Conservation (phyloP, 768 basidiomycete genomes). For the Termitomyces bulborhizus region DNA sequence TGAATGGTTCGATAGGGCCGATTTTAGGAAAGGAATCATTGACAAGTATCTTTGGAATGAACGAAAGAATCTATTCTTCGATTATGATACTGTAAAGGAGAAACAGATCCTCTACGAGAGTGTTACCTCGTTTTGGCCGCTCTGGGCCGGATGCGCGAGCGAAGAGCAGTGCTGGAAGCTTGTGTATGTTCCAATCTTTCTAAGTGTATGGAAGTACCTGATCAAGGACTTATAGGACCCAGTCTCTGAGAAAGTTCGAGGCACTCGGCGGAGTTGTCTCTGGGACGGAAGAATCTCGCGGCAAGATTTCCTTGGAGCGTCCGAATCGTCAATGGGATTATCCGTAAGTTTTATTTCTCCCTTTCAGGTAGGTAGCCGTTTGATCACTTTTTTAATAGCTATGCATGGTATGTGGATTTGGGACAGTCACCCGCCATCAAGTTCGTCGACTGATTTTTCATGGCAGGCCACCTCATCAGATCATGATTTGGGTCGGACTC, state of each 20-base stretch:
- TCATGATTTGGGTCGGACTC: constrained; percentile 97
- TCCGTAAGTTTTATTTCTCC: constrained; percentile 51
- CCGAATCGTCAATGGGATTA: constrained; percentile 99
- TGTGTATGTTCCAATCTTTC: constrained; percentile 53
- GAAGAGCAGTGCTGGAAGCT: constrained; percentile 93
- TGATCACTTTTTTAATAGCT: constrained; percentile 31
- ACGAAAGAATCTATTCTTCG: constrained; percentile 89
- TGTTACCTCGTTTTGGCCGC: constrained; percentile 93
- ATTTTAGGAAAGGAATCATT: constrained; percentile 76
- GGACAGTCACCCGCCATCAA: neutral
- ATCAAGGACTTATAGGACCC: constrained; percentile 42
- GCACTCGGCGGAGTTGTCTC: constrained; percentile 93
- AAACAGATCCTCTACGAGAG: constrained; percentile 93
- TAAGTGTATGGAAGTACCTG: constrained; percentile 9
- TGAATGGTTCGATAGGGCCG: constrained; percentile 92
- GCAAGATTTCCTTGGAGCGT: constrained; percentile 90
- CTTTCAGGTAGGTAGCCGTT: constrained; percentile 6
- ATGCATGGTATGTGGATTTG: constrained; percentile 53
- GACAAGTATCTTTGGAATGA: constrained; percentile 98
- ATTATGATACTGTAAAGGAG: constrained; percentile 90
- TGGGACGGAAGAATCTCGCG: constrained; percentile 94
- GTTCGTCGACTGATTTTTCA: constrained; percentile 8
- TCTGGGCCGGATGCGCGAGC: constrained; percentile 97
- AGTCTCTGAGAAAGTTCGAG: constrained; percentile 92
- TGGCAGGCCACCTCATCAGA: constrained; percentile 89